Evolutionary conservation across 1,139 yeast species (phyloP).

Genomic region (Geotrichum candidum): DNA sequence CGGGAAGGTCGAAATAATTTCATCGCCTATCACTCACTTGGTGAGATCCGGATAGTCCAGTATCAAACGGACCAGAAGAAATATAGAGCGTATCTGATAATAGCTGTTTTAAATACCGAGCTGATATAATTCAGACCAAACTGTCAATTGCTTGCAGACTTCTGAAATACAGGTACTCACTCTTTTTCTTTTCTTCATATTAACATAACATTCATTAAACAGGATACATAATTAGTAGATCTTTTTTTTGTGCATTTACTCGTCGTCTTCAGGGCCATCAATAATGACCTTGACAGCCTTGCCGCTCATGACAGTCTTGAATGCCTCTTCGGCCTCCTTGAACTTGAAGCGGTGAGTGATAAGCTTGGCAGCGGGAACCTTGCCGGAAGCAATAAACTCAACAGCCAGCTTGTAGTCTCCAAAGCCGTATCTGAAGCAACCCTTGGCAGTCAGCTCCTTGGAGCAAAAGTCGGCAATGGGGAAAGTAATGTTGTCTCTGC

Average conservation of each 20-base stretch:
- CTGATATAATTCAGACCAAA: no score
- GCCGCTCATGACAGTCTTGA: conserved; percentile 54
- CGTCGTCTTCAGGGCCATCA: conserved; percentile 41
- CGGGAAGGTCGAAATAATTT: no score
- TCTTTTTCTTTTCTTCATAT: no score
- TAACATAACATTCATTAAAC: neutral
- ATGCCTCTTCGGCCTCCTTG: conserved; percentile 74
- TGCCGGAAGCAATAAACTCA: conserved; percentile 55
- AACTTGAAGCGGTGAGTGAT: conserved; percentile 75
- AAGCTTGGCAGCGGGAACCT: conserved; percentile 56
- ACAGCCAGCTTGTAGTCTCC: conserved; percentile 80
- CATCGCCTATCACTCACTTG: no score
- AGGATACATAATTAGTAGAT: neutral
- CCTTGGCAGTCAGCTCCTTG: conserved; percentile 65
- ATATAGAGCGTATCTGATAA: no score
- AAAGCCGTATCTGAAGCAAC: conserved; percentile 74
- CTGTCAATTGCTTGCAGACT: no score
- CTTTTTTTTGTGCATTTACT: neutral
- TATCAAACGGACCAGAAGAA: no score
- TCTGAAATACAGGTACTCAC: no score
- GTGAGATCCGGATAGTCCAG: no score
- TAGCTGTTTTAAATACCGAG: no score
- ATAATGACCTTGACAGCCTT: conserved; percentile 59
- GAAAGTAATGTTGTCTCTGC: conserved; percentile 57
- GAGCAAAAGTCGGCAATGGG: conserved; percentile 69